Evolutionary conservation across 2,329 filamentous ascomycete species (phyloP).

Genomic region (Cytospora leucostoma): DNA sequence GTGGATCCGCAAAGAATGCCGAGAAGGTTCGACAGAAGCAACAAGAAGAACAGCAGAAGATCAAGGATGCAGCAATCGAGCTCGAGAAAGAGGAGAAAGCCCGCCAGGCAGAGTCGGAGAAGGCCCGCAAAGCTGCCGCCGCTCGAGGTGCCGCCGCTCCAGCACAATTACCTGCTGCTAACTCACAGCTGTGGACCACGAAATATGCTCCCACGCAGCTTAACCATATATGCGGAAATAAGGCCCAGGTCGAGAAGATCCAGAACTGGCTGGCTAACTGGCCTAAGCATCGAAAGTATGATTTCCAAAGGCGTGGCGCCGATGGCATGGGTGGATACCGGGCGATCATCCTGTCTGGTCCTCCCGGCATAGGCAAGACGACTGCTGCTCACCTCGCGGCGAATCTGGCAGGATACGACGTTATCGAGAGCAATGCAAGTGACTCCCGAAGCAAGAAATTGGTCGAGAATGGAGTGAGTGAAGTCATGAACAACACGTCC

Average conservation of each 20-base stretch:
- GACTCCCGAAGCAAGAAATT: constrained; percentile 95
- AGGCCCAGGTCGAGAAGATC: constrained; percentile 83
- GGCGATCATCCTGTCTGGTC: constrained; percentile 93
- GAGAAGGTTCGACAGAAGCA: constrained; percentile 84
- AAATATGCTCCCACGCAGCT: constrained; percentile 90
- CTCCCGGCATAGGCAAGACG: constrained; percentile 95
- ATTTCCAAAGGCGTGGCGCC: constrained; percentile 79
- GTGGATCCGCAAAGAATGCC: constrained; percentile 84
- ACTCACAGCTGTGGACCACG: constrained; percentile 82
- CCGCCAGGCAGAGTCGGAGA: constrained; percentile 53
- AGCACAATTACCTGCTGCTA: constrained; percentile 40
- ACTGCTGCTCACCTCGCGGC: constrained; percentile 94
- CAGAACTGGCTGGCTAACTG: constrained; percentile 85
- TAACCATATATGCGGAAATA: constrained; percentile 93
- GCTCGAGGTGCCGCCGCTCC: constrained; percentile 45
- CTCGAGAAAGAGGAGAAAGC: constrained; percentile 81
- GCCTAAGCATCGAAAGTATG: constrained; percentile 73
- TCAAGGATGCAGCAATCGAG: constrained; percentile 76
- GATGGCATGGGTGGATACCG: constrained; percentile 83
- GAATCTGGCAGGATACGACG: constrained; percentile 88
- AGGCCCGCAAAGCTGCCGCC: constrained; percentile 54
- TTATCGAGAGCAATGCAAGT: constrained; percentile 93
- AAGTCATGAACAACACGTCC: constrained; percentile 91
- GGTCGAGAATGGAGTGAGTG: constrained; percentile 83
- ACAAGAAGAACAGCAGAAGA: constrained; percentile 79